phyloP scores from a whole-genome alignment of 2,329 filamentous ascomycete species.

The Eutypa lata region DNA sequence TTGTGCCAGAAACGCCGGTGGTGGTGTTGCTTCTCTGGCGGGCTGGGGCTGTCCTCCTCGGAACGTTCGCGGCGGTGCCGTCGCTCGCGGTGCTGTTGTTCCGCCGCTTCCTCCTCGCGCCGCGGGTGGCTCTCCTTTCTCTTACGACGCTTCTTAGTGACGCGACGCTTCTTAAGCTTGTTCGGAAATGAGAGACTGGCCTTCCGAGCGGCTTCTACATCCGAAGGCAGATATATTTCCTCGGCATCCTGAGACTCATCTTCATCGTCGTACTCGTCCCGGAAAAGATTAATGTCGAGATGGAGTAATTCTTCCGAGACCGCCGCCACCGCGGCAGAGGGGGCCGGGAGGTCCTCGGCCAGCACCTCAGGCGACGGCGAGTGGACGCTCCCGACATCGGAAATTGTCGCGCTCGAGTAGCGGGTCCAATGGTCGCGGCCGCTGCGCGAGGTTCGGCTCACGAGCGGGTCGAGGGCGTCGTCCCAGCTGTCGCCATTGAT shows the following conservation, averaged over 20 bases:
- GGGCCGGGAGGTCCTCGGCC: conserved; percentile 38
- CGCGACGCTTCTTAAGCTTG: conserved; percentile 32
- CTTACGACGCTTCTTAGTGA: conserved; percentile 32
- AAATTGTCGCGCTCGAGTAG: conserved; percentile 33
- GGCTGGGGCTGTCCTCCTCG: conserved; percentile 18
- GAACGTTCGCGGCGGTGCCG: conserved; percentile 15
- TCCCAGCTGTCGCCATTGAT: conserved; percentile 72
- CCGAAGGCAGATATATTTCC: conserved; percentile 28
- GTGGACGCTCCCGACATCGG: conserved; percentile 25
- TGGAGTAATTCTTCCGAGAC: conserved; percentile 48
- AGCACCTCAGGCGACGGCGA: conserved; percentile 3
- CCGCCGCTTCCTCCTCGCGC: conserved; percentile 17
- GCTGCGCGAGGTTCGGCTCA: conserved; percentile 41
- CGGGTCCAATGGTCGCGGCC: conserved; percentile 41
- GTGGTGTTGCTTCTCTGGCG: conserved; percentile 14
- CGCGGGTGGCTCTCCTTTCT: conserved; percentile 26
- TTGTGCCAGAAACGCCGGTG: conserved; percentile 22
- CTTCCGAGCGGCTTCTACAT: conserved; percentile 30
- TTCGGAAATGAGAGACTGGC: conserved; percentile 28
- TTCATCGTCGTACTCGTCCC: conserved; percentile 34
- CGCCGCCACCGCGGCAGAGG: conserved; percentile 54
- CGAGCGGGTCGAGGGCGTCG: conserved; percentile 73
- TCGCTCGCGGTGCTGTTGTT: conserved; percentile 8
- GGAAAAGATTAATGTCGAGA: conserved; percentile 28
- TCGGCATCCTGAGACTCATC: conserved; percentile 25